Conservation (phyloP, 1,139 yeast species). For the Pichia kudriavzevii region DNA sequence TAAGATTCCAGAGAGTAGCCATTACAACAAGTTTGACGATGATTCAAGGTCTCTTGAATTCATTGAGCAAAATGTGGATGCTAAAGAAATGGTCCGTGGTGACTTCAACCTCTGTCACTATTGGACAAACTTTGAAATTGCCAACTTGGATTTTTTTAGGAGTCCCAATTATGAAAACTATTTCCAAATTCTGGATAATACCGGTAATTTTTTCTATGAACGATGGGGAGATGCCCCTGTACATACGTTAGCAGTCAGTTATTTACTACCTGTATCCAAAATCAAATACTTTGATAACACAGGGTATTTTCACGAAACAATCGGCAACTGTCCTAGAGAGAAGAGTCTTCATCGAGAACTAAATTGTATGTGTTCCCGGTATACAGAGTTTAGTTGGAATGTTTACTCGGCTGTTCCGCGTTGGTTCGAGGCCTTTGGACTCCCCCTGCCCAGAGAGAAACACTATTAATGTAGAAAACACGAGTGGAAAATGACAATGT, state of each 20-base stretch:
- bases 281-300: slow-evolving; percentile 76
- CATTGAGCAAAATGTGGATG: slow-evolving; percentile 37
- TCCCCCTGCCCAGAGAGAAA: slow-evolving; percentile 5
- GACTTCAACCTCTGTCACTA: slow-evolving; percentile 78
- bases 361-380: slow-evolving; percentile 21
- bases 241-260: slow-evolving; percentile 76
- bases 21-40: slow-evolving; percentile 26
- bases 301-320: slow-evolving; percentile 80
- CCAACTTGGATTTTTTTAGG: slow-evolving; percentile 70
- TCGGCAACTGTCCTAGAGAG: slow-evolving; percentile 66
- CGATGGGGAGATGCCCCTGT: slow-evolving; percentile 97
- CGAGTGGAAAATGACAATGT: no score
- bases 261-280: slow-evolving; percentile 49
- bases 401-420: slow-evolving; percentile 26
- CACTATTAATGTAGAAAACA: slow-evolving; percentile 8
- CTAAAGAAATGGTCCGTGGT: slow-evolving; percentile 32
- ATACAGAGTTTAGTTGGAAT: slow-evolving; percentile 23
- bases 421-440: slow-evolving; percentile 16
- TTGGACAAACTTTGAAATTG: slow-evolving; percentile 92
- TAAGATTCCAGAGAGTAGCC: slow-evolving; percentile 18
- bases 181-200: slow-evolving; percentile 62
- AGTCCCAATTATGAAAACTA: slow-evolving; percentile 56
- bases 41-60: slow-evolving; percentile 52
- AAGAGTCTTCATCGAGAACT: slow-evolving; percentile 12
- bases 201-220: slow-evolving; percentile 89